Percentiles rank a stretch among this genome's conserved stretches.
These are phyloP conservation scores for Malassezia restricta DNA, from an alignment of 1,284 basidiomycete species.

Conservation along the genomic window DNA sequence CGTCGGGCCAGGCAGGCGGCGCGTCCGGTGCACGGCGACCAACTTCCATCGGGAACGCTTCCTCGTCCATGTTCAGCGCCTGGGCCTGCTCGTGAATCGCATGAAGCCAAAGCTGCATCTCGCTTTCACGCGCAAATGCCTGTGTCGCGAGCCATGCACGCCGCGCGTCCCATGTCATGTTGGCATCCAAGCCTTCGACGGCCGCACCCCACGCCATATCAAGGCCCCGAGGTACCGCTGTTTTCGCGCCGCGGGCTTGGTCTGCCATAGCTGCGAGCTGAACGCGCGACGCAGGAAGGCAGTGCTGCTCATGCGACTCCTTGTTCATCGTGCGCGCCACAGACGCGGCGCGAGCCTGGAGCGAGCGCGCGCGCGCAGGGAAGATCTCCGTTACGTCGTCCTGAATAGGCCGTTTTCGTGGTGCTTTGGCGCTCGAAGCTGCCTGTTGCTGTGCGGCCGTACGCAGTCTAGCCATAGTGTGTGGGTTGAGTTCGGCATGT, in stretches of 20 bases:
- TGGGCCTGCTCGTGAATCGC: conserved; percentile 6
- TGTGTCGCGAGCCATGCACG: not conserved
- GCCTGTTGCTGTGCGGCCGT: conserved; percentile 4
- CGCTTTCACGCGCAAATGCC: not conserved
- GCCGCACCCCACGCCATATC: conserved; percentile 7
- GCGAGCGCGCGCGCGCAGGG: conserved; percentile 2
- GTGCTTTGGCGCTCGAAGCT: not conserved
- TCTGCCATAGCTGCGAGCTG: conserved; percentile 5
- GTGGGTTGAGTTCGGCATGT: conserved; percentile 4
- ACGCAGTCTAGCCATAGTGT: conserved; percentile 11
- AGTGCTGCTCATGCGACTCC: conserved; percentile 9
- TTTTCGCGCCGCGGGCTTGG: not conserved
- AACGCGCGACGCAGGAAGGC: conserved; percentile 8
- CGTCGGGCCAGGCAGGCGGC: not conserved
- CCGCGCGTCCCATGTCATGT: not conserved
- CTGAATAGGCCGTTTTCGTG: conserved; percentile 14
- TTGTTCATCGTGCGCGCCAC: conserved; percentile 3
- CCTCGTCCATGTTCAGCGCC: conserved; percentile 3
- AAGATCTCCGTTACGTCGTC: conserved; percentile 9
- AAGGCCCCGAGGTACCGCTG: not conserved
- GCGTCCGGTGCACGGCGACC: conserved; percentile 7
- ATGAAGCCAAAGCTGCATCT: conserved; percentile 14
- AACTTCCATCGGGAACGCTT: conserved; percentile 8
- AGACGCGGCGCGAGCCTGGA: conserved; percentile 3
- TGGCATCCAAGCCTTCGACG: not conserved